Evolutionary conservation across 805 yeast genomes (phyloP), one percentile per base, ranked within the genome.

Genomic region (Starmerella powellii): DNA sequence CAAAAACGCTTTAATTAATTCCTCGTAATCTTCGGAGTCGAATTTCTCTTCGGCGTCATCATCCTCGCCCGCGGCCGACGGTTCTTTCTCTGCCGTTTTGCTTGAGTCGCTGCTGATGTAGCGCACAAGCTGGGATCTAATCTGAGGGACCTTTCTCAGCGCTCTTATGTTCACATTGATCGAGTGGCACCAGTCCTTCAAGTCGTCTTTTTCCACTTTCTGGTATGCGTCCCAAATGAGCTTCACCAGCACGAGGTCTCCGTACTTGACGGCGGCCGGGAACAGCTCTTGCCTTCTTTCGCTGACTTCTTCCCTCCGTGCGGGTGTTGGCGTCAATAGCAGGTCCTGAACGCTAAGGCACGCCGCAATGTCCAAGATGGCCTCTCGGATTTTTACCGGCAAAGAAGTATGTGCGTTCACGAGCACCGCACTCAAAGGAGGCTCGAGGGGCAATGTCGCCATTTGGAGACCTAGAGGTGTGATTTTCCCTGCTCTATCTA

Each of bases 281-380:
- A 91, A 80, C 41, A 74, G 63, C 42, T 74, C 77, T 38, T 78
- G 66, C 52, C 96, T 69, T 50, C 70, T 73, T 56, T 76, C 84
- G 61, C 83, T 84, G 17, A 88, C 73, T 45, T 81, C 94, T 53
- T 91, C 95, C 47, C 97, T 68, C 40, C 68, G 64, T 41, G 86
- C 94, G 2, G 80, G 77, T 37, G 77, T 70, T 1, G 95, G 94
- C 48, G 81, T 84, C 53, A 83, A 56, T 20, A 91, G 61, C 54
- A 91, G 67, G 56, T 88, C 91, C 52, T 88, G 96, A 5, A 91
- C 95, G 13, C 95, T 84, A 19, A 91, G 68, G 62, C 97, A 88
- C 0, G 97, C 76, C 2, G 83, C 93, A 40, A 91, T 84, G 57
- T 88, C 97, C 21, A 88, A 68, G 1, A 83, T 94, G 1, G 79